Base-by-base conservation (phyloP, 2,329 filamentous ascomycete species). In the Colletotrichum magnum region DNA sequence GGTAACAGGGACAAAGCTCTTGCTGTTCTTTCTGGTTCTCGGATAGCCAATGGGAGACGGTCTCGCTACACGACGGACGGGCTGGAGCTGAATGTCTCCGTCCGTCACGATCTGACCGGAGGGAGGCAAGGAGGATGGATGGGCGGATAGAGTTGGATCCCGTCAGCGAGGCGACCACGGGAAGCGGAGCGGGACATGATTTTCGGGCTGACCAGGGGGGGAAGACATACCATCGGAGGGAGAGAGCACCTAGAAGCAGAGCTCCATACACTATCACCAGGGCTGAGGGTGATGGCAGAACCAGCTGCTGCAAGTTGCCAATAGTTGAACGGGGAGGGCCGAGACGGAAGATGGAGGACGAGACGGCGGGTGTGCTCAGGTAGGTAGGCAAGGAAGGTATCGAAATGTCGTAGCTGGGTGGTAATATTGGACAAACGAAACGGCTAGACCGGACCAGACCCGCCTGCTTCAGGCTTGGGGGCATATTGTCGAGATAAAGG, bases 21-120 rank as follows among this genome's bases (percentile, higher is more conserved):
- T 64, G 68, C 68, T 70, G 68, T 64, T 70, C 21, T 70, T 70
- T 68, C 51, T 9, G 26, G 13, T 3, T 26, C n/a, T 16, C 7
- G 3, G 6, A 21, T 5, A 39, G 48, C 39, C 53, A 48, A 63
- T 63, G 13, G 28, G 41, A 9, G 5, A 4, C 13, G n/a, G 39
- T n/a, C 6, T 21, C 39, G 32, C 32, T 36, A 36, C 54, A 7
- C 36, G 41, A 13, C n/a, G 13, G 6, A 36, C 21, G 50, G 50
- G 21, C 21, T 24, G 21, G 21, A 24, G 21, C 21, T 36, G 7
- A 36, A 36, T 36, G 32, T 36, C 32, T 36, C 32, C 32, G 32
- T 41, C 45, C 32, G 36, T 36, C 47, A 51, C 9, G 32, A 36
- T 36, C 32, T 36, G 32, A 6, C 9, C 32, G 32, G 32, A 36